Base-by-base conservation (phyloP, 371 early-diverging fungal species). In the Mucor piriformis region DNA sequence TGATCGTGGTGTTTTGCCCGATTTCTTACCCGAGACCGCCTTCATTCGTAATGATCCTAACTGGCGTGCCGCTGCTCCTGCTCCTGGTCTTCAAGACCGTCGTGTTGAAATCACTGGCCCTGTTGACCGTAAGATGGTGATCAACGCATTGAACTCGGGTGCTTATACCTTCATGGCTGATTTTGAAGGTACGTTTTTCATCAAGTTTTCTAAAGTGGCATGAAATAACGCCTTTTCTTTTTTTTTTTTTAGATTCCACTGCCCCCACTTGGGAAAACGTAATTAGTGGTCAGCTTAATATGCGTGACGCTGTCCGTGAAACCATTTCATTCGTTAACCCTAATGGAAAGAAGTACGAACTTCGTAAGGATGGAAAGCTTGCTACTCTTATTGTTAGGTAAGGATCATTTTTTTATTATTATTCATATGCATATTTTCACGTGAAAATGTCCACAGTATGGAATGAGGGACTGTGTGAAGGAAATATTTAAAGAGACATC, bases 41-140 rank as follows among this genome's bases (percentile, higher is more conserved):
- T 80, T 83, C 66, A 92, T 97, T 72, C 91, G 96, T 59, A 88
- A 92, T 35, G 92, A 96, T 72, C 81, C 85, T 40, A 86, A 88
- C 43, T 97, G 97, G 97, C 77, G 85, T 59, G 95, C 89, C 18
- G 96, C 97, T 44, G 69, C 76, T 50, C 96, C 95, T 37, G 96
- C 93, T 12, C 96, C 95, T 6, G 96, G 96, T 11, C 79, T 97
- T 44, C 77, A 84, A 32, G 96, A 97, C 75, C 88, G 97, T 48
- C 87, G 96, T 54, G 96, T 96, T 48, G 97, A 97, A 80, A 97
- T 96, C 75, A 97, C 97, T 33, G 97, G 97, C 32, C 97, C 97
- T 12, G 96, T 96, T 37, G 96, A 96, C 79, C 90, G 97, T 69
- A 97, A 97, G 82, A 97, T 97, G 96, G 95, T 97, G 66, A 97